phyloP scores from a whole-genome alignment of 768 basidiomycete genomes.

The Auricularia sp. region DNA sequence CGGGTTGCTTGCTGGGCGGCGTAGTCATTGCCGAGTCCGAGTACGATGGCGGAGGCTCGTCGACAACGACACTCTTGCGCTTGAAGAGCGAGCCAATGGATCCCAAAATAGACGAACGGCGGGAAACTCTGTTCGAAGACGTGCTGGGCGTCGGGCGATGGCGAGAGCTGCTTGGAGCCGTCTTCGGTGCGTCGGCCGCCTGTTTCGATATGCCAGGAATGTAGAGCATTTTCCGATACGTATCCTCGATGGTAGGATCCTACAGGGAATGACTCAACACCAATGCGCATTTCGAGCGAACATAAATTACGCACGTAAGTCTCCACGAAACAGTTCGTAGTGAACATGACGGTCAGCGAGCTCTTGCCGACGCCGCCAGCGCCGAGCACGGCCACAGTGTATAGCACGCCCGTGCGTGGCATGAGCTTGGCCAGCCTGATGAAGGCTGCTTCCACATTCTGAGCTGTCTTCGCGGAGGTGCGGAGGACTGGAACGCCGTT shows the following conservation, averaged over 20 bases:
- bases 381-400: constrained; percentile 2
- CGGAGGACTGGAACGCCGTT: neutral
- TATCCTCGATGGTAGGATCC: constrained; percentile 7
- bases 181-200: neutral
- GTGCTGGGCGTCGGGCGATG: neutral
- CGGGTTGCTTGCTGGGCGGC: neutral
- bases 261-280: neutral
- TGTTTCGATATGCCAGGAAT: neutral
- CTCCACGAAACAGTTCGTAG: constrained; percentile 2
- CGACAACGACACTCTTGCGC: neutral
- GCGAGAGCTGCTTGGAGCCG: neutral
- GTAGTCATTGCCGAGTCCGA: neutral
- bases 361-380: constrained; percentile 5
- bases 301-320: constrained; percentile 1
- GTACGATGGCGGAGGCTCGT: neutral
- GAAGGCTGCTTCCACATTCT: constrained; percentile 1
- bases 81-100: neutral
- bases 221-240: constrained; percentile 2
- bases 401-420: neutral
- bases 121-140: neutral
- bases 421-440: neutral
- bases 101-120: neutral
- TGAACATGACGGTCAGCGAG: neutral
- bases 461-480: neutral
- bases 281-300: neutral